Conservation (phyloP, 805 yeast species). For the Priceomyces haplophilus region DNA sequence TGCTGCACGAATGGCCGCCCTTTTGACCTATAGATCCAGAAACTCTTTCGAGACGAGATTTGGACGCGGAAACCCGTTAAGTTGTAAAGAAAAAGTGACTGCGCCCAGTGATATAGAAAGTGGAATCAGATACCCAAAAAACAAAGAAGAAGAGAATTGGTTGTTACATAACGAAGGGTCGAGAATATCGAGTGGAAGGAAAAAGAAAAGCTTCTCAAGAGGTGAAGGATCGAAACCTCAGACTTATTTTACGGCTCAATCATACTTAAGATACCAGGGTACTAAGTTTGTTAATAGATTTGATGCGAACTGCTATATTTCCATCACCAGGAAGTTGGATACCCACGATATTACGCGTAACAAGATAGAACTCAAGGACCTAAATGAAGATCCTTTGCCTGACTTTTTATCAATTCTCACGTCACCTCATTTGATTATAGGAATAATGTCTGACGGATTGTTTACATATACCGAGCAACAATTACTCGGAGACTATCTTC, state of each 20-base stretch:
- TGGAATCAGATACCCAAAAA: slow-evolving; percentile 40
- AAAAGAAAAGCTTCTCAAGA: slow-evolving; percentile 2
- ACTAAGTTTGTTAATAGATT: slow-evolving; percentile 83
- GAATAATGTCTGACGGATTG: slow-evolving; percentile 87
- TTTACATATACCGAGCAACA: slow-evolving; percentile 93
- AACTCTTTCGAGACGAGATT: slow-evolving; percentile 88
- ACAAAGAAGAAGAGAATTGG: slow-evolving; percentile 70
- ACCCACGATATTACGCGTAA: slow-evolving; percentile 92
- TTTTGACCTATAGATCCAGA: slow-evolving; percentile 87
- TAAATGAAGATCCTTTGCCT: slow-evolving; percentile 30
- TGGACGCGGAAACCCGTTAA: slow-evolving; percentile 61
- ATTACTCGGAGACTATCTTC: slow-evolving; percentile 70
- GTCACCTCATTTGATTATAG: slow-evolving; percentile 82
- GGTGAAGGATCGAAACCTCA: slow-evolving; percentile 39
- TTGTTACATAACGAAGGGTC: slow-evolving; percentile 87
- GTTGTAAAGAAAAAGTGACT: slow-evolving; percentile 8
- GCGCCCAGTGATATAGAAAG: slow-evolving; percentile 12
- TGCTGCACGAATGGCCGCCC: slow-evolving; percentile 97
- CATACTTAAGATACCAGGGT: slow-evolving; percentile 92
- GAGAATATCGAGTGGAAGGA: slow-evolving; percentile 11
- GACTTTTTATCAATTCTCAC: slow-evolving; percentile 56
- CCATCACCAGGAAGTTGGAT: slow-evolving; percentile 89
- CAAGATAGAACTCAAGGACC: slow-evolving; percentile 44
- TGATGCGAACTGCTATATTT: slow-evolving; percentile 95
- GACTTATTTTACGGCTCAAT: slow-evolving; percentile 88